phyloP scores from a whole-genome alignment of 2,329 filamentous ascomycete genomes.

The Metarhizium album region DNA sequence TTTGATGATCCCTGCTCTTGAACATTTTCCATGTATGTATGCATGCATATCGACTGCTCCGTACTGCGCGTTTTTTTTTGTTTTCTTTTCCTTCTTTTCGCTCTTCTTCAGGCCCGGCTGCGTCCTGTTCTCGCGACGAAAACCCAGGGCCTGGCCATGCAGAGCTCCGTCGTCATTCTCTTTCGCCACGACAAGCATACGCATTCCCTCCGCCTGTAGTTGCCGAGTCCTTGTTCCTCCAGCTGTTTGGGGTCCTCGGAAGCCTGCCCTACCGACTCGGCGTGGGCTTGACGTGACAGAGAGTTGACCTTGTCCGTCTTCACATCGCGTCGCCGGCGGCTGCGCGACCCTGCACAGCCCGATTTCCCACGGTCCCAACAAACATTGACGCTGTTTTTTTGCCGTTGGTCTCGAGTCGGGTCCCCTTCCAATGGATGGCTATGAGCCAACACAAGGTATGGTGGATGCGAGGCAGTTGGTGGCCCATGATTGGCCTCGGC shows the following conservation, averaged over 20 bases:
- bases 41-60: background rate
- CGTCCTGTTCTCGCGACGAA: background rate
- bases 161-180: background rate
- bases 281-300: background rate
- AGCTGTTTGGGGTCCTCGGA: background rate
- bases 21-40: slow-evolving; percentile 1
- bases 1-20: slow-evolving; percentile 7
- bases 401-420: slow-evolving; percentile 9
- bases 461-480: background rate
- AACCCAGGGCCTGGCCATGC: background rate
- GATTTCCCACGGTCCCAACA: background rate
- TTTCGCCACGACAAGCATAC: background rate
- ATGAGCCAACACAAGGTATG: slow-evolving; percentile 33
- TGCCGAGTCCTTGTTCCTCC: background rate
- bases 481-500: background rate
- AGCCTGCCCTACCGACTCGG: background rate
- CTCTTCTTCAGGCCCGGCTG: background rate
- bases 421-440: slow-evolving; percentile 32
- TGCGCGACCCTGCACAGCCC: background rate
- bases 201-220: background rate
- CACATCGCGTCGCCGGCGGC: background rate
- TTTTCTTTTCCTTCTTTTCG: background rate
- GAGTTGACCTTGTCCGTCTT: background rate
- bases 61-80: background rate
- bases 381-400: background rate